Evolutionary conservation across 1,284 basidiomycete species (phyloP).

Genomic region (Schizophyllum amplum): DNA sequence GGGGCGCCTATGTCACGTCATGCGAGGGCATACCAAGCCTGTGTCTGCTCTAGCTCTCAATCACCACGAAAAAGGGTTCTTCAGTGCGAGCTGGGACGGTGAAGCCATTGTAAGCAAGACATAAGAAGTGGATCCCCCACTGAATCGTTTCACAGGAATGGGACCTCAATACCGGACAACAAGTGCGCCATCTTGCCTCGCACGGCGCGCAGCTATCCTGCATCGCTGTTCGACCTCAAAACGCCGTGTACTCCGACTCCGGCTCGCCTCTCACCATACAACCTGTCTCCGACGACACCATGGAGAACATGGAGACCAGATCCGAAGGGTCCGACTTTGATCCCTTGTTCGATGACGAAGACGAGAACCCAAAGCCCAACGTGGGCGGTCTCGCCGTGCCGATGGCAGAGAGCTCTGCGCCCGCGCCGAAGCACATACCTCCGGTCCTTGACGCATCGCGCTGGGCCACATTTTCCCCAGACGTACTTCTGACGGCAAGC

Average conservation of each 20-base stretch:
- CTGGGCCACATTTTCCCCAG: conserved; percentile 67
- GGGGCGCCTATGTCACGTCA: conserved; percentile 69
- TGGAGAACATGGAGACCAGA: conserved; percentile 38
- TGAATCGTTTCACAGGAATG: conserved; percentile 64
- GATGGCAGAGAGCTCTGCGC: conserved; percentile 18
- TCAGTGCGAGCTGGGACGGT: conserved; percentile 95
- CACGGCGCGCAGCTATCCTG: conserved; percentile 86
- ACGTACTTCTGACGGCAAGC: conserved; percentile 83
- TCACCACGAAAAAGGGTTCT: conserved; percentile 75
- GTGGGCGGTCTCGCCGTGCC: conserved; percentile 7
- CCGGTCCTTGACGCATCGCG: conserved; percentile 55
- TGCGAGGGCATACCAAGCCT: conserved; percentile 70
- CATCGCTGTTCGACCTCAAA: conserved; percentile 69
- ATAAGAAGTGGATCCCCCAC: not conserved
- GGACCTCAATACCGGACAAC: conserved; percentile 91
- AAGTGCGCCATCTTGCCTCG: conserved; percentile 69
- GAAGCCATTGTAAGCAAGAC: conserved; percentile 66
- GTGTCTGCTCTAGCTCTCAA: conserved; percentile 83
- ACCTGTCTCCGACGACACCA: conserved; percentile 8
- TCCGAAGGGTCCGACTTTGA: conserved; percentile 55
- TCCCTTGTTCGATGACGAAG: conserved; percentile 58
- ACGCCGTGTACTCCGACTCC: conserved; percentile 28
- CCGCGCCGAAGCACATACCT: conserved; percentile 33
- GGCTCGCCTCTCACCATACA: conserved; percentile 21
- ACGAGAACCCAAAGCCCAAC: conserved; percentile 17